Base-by-base conservation (phyloP, 2,329 filamentous ascomycete genomes). In the Colletotrichum higginsianum region DNA sequence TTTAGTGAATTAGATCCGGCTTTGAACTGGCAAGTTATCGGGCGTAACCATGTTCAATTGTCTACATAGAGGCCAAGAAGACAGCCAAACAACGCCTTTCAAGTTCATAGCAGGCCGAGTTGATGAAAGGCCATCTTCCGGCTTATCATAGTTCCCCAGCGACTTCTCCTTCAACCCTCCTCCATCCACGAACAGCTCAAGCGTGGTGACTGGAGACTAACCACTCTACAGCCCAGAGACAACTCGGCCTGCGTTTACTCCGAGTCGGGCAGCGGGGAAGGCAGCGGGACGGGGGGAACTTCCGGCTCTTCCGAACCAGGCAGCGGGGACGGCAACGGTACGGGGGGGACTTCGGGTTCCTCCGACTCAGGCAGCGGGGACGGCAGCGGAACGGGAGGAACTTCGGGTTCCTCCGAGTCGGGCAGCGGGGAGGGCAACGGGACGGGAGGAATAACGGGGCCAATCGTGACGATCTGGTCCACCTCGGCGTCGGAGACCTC, bases 401-500 rank as follows among this genome's bases (percentile, higher is more conserved):
- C 7, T 9, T 30, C 13, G 18, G 44, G 30, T 2, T 16, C n/a
- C 42, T 18, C 18, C 6, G 47, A 3, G 16, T 16, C 16, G 15
- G 21, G 11, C 2, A 23, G 38, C 21, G 15, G 16, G 13, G 30
- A 35, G 8, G 30, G 30, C 30, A 35, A 9, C 1, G 30, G 30
- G 30, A 35, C 30, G 9, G 30, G 30, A 8, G 30, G 30, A 8
- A 35, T 7, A 9, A 35, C 30, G 30, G 30, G 58, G 11, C 12
- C 3, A 12, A 74, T 38, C 0, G 61, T 61, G 26, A 66, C 18
- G 15, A 64, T 23, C 40, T 49, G 15, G 15, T 69, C 65, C n/a
- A 18, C 9, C 42, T 74, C 67, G 5, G 52, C 65, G 8, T 4
- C 12, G 16, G 35, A 6, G 18, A 74, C 71, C 53, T 72, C 67